phyloP scores from a whole-genome alignment of 108 stramenopile species.

The Stephanodiscus triporus region DNA sequence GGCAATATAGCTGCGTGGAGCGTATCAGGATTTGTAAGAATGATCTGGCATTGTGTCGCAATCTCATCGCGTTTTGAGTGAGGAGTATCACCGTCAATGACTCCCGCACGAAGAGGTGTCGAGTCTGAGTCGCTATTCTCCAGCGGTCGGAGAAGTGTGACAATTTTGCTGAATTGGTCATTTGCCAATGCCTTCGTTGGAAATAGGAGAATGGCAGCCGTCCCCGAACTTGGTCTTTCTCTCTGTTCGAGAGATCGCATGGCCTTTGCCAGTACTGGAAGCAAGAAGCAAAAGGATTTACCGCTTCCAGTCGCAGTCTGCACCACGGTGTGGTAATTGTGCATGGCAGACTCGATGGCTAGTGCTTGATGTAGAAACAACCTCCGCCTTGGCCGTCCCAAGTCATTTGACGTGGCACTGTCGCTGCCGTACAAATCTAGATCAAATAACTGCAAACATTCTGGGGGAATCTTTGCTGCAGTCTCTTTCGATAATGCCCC shows the following conservation, averaged over 20 bases:
- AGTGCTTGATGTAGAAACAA: slow-evolving; percentile 85
- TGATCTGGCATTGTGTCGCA: slow-evolving; percentile 68
- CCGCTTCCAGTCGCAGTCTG: slow-evolving; percentile 91
- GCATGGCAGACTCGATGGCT: slow-evolving; percentile 75
- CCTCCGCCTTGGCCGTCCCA: slow-evolving; percentile 1
- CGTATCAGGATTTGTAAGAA: slow-evolving; percentile 98
- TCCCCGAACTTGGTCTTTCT: slow-evolving; percentile 10
- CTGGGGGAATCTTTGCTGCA: slow-evolving; percentile 24
- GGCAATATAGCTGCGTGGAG: slow-evolving; percentile 93
- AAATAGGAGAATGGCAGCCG: slow-evolving; percentile 77
- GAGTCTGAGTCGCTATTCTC: slow-evolving; percentile 4
- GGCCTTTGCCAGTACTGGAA: slow-evolving; percentile 79
- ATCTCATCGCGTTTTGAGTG: slow-evolving; percentile 70
- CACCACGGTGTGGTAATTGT: slow-evolving; percentile 70
- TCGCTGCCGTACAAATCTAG: slow-evolving; percentile 17
- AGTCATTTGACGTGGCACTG: not conserved
- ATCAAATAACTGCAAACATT: slow-evolving; percentile 24
- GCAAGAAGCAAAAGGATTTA: slow-evolving; percentile 82
- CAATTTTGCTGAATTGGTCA: slow-evolving; percentile 90
- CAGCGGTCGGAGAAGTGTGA: slow-evolving; percentile 45
- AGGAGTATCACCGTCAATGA: slow-evolving; percentile 86
- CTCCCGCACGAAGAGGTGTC: slow-evolving; percentile 51
- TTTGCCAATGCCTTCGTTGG: slow-evolving; percentile 98
- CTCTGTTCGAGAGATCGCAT: slow-evolving; percentile 38
- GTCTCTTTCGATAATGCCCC: slow-evolving; percentile 32